A percentile compares a stretch with the other conserved stretches of the same genome.
Evolutionary conservation across 345 rosid species (phyloP).

Genomic region (Orychophragmus violaceus): DNA sequence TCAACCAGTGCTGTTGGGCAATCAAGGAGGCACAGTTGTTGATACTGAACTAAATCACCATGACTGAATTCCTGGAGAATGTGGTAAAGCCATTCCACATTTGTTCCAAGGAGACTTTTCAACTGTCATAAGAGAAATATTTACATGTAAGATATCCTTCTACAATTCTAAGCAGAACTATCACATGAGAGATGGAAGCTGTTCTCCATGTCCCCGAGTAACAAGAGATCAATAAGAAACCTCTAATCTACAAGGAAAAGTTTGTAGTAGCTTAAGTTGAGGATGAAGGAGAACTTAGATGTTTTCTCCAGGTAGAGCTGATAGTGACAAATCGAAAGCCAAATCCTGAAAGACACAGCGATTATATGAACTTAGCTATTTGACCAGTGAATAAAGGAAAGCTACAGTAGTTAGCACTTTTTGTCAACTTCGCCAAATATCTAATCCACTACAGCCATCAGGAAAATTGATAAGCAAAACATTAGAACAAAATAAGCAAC

Average conservation of each 20-base stretch:
- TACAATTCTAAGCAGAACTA: no score
- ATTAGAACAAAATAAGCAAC: background rate
- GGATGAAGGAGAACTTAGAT: slow-evolving; percentile 51
- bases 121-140: slow-evolving; percentile 41
- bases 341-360: slow-evolving; percentile 64
- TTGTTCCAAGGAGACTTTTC: slow-evolving; percentile 81
- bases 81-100: slow-evolving; percentile 94
- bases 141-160: background rate
- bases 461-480: background rate
- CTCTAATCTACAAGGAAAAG: background rate
- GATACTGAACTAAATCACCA: slow-evolving; percentile 83
- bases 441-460: background rate
- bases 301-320: slow-evolving; percentile 97
- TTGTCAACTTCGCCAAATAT: background rate
- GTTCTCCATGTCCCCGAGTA: background rate
- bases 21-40: slow-evolving; percentile 71
- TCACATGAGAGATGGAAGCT: background rate
- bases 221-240: background rate
- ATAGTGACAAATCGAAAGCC: slow-evolving; percentile 95
- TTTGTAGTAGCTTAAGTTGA: background rate
- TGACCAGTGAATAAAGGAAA: no score
- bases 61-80: slow-evolving; percentile 88
- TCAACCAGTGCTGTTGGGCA: slow-evolving; percentile 92
- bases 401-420: background rate
- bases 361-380: no score